Evolutionary conservation across 768 basidiomycete species (phyloP), one percentile per base, ranked within the genome.

Genomic region (Kwoniella sp.): DNA sequence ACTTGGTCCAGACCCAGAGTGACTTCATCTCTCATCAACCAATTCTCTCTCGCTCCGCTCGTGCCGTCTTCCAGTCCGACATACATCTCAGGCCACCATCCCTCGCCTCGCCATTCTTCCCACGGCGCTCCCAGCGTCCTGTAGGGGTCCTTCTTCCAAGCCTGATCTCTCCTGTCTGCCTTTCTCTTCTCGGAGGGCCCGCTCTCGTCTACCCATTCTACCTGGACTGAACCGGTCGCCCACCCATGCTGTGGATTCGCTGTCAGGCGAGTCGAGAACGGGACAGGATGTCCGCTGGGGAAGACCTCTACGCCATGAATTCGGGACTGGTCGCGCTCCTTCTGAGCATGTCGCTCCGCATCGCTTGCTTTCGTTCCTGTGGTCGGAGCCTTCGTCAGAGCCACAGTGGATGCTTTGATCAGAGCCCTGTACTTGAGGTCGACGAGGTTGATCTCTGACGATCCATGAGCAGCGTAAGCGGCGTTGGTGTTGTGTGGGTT

Each of bases 31-130:
- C 70, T 60, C 34, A 63, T 37, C 31, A 55, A 48, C 58, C 56
- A 55, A 37, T 54, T 58, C 50, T 67, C 65, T 28, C 68, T 67
- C 57, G 59, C 67, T 15, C 58, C 68, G 37, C 45, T 70, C 12
- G 47, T 38, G 25, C 48, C 48, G 8, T 61, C 57, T 13, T 47
- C 54, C 5, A 26, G 52, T 20, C 63, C 64, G 25, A 45, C 47
- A 52, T 66, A 76, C 67, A 76, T 75, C 58, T 76, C 79, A 4
- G 70, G 68, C 69, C 72, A 80, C 72, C 73, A 80, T 12, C 68
- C 73, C 48, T 80, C 77, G 2, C 79, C 79, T 60, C 68, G 61
- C 79, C 79, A 80, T 12, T 63, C 58, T 38, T 76, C 58, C 71
- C 73, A 74, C 11, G 74, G 74, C 0, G 60, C 28, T 25, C 62